Conservation (phyloP, 176 grass and related monocot species). For the Carex kokanica region DNA sequence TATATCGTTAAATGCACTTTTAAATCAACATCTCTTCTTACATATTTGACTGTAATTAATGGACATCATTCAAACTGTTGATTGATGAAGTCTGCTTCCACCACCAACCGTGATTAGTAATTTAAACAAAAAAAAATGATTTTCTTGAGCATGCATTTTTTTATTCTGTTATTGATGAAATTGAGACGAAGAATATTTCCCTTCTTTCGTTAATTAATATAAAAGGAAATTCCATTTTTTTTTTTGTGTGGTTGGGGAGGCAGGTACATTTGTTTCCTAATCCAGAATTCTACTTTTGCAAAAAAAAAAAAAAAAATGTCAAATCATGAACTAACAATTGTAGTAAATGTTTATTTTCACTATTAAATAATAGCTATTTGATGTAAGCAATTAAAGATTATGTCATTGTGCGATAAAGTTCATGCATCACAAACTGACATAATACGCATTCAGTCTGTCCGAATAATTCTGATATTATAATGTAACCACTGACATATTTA, state of each 20-base stretch:
- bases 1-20: not conserved
- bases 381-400: not conserved
- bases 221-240: not conserved
- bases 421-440: not conserved
- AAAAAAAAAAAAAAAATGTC: not conserved
- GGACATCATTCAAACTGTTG: not conserved
- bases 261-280: not conserved
- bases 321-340: not conserved
- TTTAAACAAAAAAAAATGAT: not conserved
- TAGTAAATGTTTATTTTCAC: not conserved
- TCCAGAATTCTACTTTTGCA: not conserved
- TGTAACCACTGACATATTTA: too few species aligned
- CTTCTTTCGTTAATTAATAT: not conserved
- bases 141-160: not conserved
- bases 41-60: not conserved
- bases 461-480: not conserved
- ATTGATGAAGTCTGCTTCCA: not conserved
- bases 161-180: not conserved
- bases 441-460: not conserved
- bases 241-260: not conserved
- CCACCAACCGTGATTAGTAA: too few species aligned
- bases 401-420: not conserved
- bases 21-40: too few species aligned
- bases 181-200: not conserved
- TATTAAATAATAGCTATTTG: not conserved